These are phyloP conservation scores for Mycena capillaripes DNA, from an alignment of 768 basidiomycete genomes.

Conservation along the genomic window DNA sequence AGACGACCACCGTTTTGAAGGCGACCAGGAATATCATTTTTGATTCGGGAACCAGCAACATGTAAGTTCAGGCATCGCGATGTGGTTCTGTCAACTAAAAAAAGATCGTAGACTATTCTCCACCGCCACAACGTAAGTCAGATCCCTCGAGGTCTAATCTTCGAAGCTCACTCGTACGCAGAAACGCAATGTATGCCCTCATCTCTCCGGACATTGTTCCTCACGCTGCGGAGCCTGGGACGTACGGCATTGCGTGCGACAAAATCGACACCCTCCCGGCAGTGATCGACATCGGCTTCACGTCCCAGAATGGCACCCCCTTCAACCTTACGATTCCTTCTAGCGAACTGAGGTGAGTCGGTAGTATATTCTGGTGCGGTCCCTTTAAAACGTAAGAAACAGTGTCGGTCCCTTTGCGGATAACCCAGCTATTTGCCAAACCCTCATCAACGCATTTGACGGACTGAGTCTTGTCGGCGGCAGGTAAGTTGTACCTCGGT, in stretches of 20 bases:
- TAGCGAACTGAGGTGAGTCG: slow-evolving; percentile 69
- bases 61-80: slow-evolving; percentile 32
- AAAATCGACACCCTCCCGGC: slow-evolving; percentile 62
- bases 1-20: slow-evolving; percentile 59
- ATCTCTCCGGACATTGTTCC: slow-evolving; percentile 72
- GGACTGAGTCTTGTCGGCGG: slow-evolving; percentile 66
- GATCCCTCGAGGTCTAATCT: slow-evolving; percentile 21
- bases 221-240: slow-evolving; percentile 64
- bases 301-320: slow-evolving; percentile 59
- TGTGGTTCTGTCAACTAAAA: neutral
- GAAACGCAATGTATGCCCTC: slow-evolving; percentile 67
- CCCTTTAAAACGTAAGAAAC: no score
- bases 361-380: no score
- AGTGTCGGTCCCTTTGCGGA: slow-evolving; percentile 69
- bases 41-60: slow-evolving; percentile 71
- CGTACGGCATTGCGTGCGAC: slow-evolving; percentile 68
- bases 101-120: slow-evolving; percentile 52
- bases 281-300: slow-evolving; percentile 66
- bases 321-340: slow-evolving; percentile 73
- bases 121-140: slow-evolving; percentile 61
- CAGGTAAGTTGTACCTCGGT: slow-evolving; percentile 35
- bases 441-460: slow-evolving; percentile 72
- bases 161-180: slow-evolving; percentile 13
- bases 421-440: slow-evolving; percentile 65
- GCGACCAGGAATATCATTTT: slow-evolving; percentile 62